Percentiles rank a stretch among this genome's conserved stretches.
Conservation (phyloP, 306 rosid species). For the Argentina anserina region DNA sequence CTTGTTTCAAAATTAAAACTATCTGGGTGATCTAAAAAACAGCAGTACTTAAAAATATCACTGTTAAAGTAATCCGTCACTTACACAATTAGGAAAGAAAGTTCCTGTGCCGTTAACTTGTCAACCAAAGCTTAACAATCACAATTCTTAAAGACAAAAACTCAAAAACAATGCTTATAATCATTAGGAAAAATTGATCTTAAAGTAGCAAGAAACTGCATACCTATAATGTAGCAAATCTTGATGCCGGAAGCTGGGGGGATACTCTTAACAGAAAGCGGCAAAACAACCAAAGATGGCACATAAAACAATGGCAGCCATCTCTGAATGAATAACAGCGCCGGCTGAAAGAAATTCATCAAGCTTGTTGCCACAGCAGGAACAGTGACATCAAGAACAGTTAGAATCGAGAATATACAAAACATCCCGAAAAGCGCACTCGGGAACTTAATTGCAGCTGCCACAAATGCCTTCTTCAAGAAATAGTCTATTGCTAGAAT, state of each 20-base stretch:
- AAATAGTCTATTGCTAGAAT: conserved; percentile 54
- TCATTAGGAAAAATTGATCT: background rate
- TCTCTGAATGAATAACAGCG: conserved; percentile 79
- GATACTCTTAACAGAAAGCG: conserved; percentile 72
- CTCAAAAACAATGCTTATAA: background rate
- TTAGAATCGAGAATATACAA: conserved; percentile 71
- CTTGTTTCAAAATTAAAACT: background rate
- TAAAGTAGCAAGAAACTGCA: background rate
- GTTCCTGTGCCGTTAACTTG: background rate
- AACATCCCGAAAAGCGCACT: conserved; percentile 97
- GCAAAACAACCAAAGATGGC: conserved; percentile 82
- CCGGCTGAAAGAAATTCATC: conserved; percentile 82
- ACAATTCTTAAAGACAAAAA: too few species aligned
- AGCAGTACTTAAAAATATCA: background rate
- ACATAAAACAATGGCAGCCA: conserved; percentile 95
- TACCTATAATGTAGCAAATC: conserved; percentile 72
- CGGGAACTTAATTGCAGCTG: conserved; percentile 81
- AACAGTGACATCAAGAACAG: conserved; percentile 59
- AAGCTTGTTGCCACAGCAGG: conserved; percentile 62
- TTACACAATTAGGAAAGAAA: background rate
- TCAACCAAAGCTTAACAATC: background rate
- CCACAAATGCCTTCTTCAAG: conserved; percentile 66
- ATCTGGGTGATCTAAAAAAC: background rate
- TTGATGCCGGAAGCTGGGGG: conserved; percentile 92
- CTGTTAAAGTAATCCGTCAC: background rate